Evolutionary conservation across 78 protist species (phyloP).

Genomic region (Goniomonas avonlea): DNA sequence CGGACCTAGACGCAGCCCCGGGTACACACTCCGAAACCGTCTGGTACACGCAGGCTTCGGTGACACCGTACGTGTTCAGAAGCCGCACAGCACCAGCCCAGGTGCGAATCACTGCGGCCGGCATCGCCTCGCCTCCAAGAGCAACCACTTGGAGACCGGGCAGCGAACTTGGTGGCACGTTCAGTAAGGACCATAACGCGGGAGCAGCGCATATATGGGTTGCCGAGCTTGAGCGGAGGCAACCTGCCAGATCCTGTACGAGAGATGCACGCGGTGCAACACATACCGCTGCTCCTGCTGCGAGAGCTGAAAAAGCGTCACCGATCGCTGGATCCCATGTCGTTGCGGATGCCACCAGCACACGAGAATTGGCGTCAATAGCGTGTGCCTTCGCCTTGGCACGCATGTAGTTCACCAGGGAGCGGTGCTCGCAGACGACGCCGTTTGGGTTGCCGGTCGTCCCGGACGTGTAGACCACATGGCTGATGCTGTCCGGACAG

Average conservation of each 20-base stretch:
- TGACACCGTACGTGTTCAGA: background rate
- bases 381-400: background rate
- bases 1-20: too few species aligned
- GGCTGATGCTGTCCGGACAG: background rate
- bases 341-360: background rate
- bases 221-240: background rate
- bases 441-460: slow-evolving; percentile 9
- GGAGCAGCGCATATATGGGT: slow-evolving; percentile 1
- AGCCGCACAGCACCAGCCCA: background rate
- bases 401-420: background rate
- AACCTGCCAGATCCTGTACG: background rate
- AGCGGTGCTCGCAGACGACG: slow-evolving; percentile 17
- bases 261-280: background rate
- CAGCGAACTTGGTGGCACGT: background rate
- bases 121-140: slow-evolving; percentile 13
- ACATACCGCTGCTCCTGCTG: background rate
- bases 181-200: background rate
- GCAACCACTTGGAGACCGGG: background rate
- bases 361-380: background rate
- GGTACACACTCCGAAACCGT: too few species aligned
- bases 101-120: background rate
- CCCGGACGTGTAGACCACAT: slow-evolving; percentile 11
- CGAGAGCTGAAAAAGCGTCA: background rate
- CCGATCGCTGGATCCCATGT: background rate
- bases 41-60: slow-evolving; percentile 5